Conservation (phyloP, 2,329 filamentous ascomycete genomes). For the Alternaria sp. region DNA sequence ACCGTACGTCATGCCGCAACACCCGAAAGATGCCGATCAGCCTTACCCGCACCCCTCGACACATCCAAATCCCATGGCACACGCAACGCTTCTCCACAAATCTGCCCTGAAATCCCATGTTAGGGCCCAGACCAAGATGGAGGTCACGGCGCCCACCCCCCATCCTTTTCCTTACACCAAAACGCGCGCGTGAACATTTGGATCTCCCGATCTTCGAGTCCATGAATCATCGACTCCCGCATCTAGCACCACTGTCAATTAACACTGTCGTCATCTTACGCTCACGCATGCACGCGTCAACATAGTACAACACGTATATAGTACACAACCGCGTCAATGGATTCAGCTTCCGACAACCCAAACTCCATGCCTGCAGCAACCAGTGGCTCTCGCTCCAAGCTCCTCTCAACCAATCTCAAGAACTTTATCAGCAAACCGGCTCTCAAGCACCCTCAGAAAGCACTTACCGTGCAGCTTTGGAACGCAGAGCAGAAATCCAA, state of each 20-base stretch:
- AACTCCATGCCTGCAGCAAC: constrained; percentile 8
- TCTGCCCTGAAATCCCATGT: neutral
- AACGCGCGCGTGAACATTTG: neutral
- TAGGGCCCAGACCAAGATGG: neutral
- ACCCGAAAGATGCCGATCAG: neutral
- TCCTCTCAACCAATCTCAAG: constrained; percentile 20
- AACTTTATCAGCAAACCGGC: constrained; percentile 27
- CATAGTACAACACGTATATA: neutral
- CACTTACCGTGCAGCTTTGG: constrained; percentile 31
- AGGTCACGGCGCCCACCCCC: neutral
- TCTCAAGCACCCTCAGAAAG: constrained; percentile 32
- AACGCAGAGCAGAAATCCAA: constrained; percentile 25
- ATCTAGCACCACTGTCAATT: neutral
- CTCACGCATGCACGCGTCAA: neutral
- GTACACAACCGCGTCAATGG: constrained; percentile 1
- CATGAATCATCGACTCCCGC: constrained; percentile 8
- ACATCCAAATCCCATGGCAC: constrained; percentile 3
- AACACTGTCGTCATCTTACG: constrained; percentile 4
- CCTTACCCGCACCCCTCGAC: constrained; percentile 1
- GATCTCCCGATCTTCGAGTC: neutral
- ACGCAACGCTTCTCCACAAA: constrained; percentile 9
- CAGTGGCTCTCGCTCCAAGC: constrained; percentile 18
- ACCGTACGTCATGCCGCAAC: constrained; percentile 4
- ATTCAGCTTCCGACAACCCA: neutral
- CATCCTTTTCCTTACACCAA: neutral